A percentile compares a stretch with the other conserved stretches of the same genome.
These are phyloP conservation scores for Solanum appendiculatum DNA, from an alignment of 257 asterid genomes.

Conservation along the genomic window DNA sequence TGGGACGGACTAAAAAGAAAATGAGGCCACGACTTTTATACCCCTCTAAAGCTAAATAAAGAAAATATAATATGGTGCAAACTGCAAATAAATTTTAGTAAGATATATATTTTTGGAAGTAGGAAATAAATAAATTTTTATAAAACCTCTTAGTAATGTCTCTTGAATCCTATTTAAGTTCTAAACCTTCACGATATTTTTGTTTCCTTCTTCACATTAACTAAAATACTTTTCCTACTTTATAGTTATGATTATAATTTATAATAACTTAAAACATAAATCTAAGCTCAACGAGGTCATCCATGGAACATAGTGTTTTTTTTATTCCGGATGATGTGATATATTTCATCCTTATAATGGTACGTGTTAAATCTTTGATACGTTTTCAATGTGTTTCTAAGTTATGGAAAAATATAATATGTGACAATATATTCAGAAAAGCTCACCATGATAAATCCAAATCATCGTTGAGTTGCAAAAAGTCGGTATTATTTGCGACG, in stretches of 20 bases:
- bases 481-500: not conserved
- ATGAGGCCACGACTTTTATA: fast-evolving
- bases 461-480: not conserved
- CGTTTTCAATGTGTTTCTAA: not conserved
- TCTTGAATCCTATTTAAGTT: not conserved
- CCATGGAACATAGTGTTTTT: not conserved
- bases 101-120: not conserved
- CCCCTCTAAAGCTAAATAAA: not conserved
- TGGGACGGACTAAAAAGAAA: no score
- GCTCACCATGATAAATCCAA: not conserved
- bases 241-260: not conserved
- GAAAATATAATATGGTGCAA: not conserved
- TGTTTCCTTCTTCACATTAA: not conserved
- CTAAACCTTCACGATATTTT: not conserved
- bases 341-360: not conserved
- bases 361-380: not conserved
- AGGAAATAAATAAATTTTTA: not conserved
- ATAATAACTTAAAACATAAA: not conserved
- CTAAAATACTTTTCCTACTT: not conserved
- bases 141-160: not conserved
- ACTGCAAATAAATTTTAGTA: not conserved
- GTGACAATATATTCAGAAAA: not conserved
- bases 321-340: not conserved
- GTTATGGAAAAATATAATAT: not conserved
- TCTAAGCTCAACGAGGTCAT: not conserved